Percentiles rank a stretch among this genome's conserved stretches.
phyloP scores from a whole-genome alignment of 1,284 basidiomycete genomes.

The Fomitopsis betulina region DNA sequence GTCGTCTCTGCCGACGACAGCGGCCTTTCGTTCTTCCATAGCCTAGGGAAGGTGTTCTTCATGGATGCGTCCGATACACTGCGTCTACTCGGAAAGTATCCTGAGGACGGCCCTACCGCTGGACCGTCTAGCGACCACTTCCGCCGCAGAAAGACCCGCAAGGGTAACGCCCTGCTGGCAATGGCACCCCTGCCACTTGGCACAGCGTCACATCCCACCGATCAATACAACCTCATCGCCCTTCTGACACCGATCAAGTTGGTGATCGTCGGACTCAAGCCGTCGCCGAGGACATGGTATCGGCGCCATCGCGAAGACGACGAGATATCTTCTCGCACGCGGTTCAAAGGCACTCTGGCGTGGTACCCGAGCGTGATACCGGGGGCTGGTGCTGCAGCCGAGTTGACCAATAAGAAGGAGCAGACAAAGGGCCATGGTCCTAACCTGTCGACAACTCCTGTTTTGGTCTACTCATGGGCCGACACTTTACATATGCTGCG shows the following conservation, averaged over 20 bases:
- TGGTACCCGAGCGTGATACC: constrained; percentile 70
- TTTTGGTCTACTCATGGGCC: constrained; percentile 84
- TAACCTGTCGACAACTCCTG: constrained; percentile 36
- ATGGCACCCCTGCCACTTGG: constrained; percentile 86
- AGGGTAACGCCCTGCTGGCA: constrained; percentile 64
- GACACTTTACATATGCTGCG: constrained; percentile 58
- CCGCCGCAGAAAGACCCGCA: constrained; percentile 30
- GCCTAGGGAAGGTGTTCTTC: constrained; percentile 91
- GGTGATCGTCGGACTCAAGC: constrained; percentile 91
- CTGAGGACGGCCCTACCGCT: constrained; percentile 40
- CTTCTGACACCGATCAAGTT: constrained; percentile 88
- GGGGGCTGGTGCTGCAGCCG: constrained; percentile 10
- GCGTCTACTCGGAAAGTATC: constrained; percentile 91
- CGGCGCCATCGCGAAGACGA: constrained; percentile 66
- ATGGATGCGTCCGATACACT: constrained; percentile 95
- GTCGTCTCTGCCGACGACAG: constrained; percentile 89
- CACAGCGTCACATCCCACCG: constrained; percentile 69
- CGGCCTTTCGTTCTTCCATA: constrained; percentile 95
- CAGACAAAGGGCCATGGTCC: constrained; percentile 20
- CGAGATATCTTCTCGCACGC: constrained; percentile 36
- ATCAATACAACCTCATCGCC: constrained; percentile 82
- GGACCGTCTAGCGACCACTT: constrained; percentile 16
- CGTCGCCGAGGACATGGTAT: constrained; percentile 91
- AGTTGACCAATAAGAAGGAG: constrained; percentile 27
- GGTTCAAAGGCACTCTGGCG: constrained; percentile 58